These are phyloP conservation scores for Globisporangium apiculatum DNA, from an alignment of 352 stramenopile species.

Conservation along the genomic window DNA sequence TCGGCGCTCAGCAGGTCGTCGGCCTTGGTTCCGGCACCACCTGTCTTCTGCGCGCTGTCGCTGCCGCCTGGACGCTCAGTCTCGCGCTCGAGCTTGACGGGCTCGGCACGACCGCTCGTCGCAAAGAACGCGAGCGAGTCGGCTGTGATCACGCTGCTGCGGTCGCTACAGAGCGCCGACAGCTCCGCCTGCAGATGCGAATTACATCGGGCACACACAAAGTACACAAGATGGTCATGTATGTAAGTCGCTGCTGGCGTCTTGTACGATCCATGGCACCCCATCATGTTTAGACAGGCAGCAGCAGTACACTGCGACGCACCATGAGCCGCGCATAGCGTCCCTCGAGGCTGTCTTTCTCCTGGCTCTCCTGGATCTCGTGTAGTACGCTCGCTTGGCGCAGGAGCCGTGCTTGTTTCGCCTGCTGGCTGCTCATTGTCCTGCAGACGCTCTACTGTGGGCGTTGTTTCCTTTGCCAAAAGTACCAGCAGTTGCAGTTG, in stretches of 20 bases:
- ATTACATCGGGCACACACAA: not conserved
- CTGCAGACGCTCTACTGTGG: not conserved
- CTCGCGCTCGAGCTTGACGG: slow-evolving; percentile 68
- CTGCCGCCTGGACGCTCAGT: slow-evolving; percentile 26
- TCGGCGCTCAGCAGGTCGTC: slow-evolving; percentile 72
- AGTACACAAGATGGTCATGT: not conserved
- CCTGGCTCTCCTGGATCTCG: slow-evolving; percentile 70
- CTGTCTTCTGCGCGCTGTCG: slow-evolving; percentile 18
- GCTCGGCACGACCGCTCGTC: slow-evolving; percentile 43
- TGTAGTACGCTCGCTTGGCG: slow-evolving; percentile 74
- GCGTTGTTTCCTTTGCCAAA: no score
- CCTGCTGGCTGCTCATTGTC: slow-evolving; percentile 17
- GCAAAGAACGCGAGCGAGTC: slow-evolving; percentile 75
- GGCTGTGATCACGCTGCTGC: slow-evolving; percentile 61
- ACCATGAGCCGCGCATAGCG: slow-evolving; percentile 77
- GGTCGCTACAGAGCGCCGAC: slow-evolving; percentile 60
- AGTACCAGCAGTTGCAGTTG: no score
- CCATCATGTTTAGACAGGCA: no score
- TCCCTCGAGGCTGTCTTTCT: slow-evolving; percentile 61
- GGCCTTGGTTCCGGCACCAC: slow-evolving; percentile 9
- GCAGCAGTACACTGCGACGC: slow-evolving; percentile 1
- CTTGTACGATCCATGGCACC: no score
- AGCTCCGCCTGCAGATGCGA: slow-evolving; percentile 38
- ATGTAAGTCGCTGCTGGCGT: no score
- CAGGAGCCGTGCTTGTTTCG: slow-evolving; percentile 23